Conservation (phyloP, 1,284 basidiomycete genomes). For the Hemileia vastatrix region DNA sequence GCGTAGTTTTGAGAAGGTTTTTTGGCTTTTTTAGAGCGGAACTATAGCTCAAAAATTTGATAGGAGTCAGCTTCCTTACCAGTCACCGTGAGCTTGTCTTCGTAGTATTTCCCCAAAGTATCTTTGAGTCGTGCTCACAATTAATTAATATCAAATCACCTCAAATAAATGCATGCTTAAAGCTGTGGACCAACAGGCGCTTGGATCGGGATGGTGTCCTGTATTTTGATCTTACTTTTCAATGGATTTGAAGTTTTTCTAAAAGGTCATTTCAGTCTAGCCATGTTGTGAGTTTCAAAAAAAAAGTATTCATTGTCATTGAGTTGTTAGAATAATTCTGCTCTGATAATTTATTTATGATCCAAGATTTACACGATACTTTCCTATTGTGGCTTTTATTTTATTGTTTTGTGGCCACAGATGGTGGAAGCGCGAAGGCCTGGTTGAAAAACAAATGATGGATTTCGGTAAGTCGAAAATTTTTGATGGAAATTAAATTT, state of each 20-base stretch:
- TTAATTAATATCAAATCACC: neutral
- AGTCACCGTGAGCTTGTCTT: constrained; percentile 40
- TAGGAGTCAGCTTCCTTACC: constrained; percentile 58
- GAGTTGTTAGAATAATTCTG: neutral
- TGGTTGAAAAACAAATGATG: constrained; percentile 15
- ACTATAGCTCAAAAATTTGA: constrained; percentile 64
- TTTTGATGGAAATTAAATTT: no score
- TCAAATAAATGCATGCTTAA: no score
- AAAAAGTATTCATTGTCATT: neutral
- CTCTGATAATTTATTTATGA: neutral
- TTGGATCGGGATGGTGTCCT: constrained; percentile 16
- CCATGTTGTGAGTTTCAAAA: constrained; percentile 10
- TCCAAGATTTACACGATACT: constrained; percentile 17
- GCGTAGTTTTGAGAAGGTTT: neutral
- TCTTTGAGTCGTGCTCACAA: neutral
- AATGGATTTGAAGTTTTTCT: constrained; percentile 22
- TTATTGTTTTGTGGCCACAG: constrained; percentile 10
- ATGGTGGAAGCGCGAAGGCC: constrained; percentile 19
- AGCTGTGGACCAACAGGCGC: constrained; percentile 18
- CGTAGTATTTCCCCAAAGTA: neutral
- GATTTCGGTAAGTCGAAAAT: constrained; percentile 22
- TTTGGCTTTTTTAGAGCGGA: constrained; percentile 50
- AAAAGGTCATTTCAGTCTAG: constrained; percentile 7
- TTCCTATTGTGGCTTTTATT: constrained; percentile 12
- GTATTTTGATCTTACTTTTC: constrained; percentile 16